A percentile compares a stretch with the other conserved stretches of the same genome.
Conservation (phyloP, 2,329 filamentous ascomycete genomes). For the Scopulariopsis brevicaulis region DNA sequence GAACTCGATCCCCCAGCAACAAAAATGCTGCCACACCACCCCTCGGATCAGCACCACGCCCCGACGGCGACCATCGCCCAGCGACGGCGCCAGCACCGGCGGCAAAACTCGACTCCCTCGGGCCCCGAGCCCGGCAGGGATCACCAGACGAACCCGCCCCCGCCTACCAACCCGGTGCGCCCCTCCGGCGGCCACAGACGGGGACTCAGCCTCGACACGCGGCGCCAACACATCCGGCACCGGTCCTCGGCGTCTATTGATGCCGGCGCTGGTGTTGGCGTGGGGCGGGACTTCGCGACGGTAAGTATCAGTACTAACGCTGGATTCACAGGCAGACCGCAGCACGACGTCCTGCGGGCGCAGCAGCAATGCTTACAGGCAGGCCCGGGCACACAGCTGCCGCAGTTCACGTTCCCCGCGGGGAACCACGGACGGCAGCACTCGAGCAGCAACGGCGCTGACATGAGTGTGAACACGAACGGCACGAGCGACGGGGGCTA, state of each 20-base stretch:
- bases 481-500: too few relatives aligned
- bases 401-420: conserved; percentile 11
- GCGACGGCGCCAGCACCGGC: conserved; percentile 39
- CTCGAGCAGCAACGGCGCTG: conserved; percentile 15
- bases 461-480: too few relatives aligned
- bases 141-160: conserved; percentile 45
- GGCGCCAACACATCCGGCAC: conserved; percentile 41
- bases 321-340: conserved; percentile 40
- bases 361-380: conserved; percentile 71
- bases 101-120: conserved; percentile 78
- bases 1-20: conserved; percentile 52
- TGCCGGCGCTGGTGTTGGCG: conserved; percentile 17
- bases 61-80: conserved; percentile 1
- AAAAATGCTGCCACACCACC: conserved; percentile 70
- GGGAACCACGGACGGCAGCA: conserved; percentile 10
- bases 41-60: conserved; percentile 25
- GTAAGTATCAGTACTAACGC: conserved; percentile 44
- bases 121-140: conserved; percentile 56
- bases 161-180: conserved; percentile 25
- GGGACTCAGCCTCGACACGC: conserved; percentile 74
- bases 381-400: conserved; percentile 52
- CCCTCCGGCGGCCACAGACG: conserved; percentile 42
- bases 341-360: conserved; percentile 66
- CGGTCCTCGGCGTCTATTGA: conserved; percentile 9
- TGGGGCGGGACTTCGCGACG: conserved; percentile 12